Evolutionary conservation across 1,284 basidiomycete species (phyloP), one percentile per base, ranked within the genome.

Genomic region (Malassezia nana): DNA sequence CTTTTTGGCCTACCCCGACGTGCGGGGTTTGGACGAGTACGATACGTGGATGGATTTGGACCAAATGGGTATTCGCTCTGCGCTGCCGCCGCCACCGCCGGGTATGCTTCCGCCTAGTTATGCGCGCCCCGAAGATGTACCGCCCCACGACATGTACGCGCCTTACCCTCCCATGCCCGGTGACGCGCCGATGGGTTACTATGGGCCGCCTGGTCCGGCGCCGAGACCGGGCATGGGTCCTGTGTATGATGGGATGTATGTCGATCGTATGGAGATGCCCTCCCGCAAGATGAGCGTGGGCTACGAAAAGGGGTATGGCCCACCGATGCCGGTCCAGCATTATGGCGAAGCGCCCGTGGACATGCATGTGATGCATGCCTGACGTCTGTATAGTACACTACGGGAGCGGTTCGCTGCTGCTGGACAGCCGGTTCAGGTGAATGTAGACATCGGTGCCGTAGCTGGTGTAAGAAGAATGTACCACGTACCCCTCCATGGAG

Each of bases 401-500:
- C 59, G 75, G 76, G 28, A 78, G 65, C 18, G 77, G 77, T 59
- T 78, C 77, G 46, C 72, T 74, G 59, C 67, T 71, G 41, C 72
- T 72, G 6, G 75, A 75, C 15, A 91, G 79, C 50, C 85, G 80
- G 71, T 90, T 91, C 48, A 91, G 77, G 72, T 90, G 88, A 60
- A 91, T 87, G 71, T 91, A 91, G 0, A 90, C 85, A 41, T 71
- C 69, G 8, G 69, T 72, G 30, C 71, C 67, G 51, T 72, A 70
- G 10, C 55, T 52, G 48, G 10, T 6, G 25, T 16, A 8, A 25
- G 28, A 3, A 6, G 8, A 45, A 66, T 87, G 31, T 87, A 90
- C 4, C 87, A 45, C 89, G 66, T 87, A 92, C 6, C 90, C 90
- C 63, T 96, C 91, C 92, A 98, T 96, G 40, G 89, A 88, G 65